Conservation (phyloP, 768 basidiomycete species). For the Psilocybe sp. region DNA sequence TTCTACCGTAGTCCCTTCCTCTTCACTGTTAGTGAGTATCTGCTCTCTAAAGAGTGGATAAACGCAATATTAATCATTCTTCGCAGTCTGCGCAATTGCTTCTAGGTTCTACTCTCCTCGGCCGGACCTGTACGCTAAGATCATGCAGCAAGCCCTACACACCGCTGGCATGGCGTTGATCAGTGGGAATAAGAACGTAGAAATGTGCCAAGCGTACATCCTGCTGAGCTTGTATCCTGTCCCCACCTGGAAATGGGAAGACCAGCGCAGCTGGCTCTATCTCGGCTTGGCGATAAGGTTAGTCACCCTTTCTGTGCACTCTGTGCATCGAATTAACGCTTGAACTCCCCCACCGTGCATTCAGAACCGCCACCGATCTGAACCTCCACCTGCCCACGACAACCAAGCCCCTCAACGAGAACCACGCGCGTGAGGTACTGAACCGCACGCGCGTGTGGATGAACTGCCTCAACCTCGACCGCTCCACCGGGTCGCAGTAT, state of each 20-base stretch:
- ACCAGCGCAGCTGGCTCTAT: slow-evolving; percentile 88
- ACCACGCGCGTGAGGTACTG: slow-evolving; percentile 80
- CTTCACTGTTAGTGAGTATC: slow-evolving; percentile 80
- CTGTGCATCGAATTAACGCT: slow-evolving; percentile 8
- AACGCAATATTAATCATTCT: neutral
- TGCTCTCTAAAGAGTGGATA: neutral
- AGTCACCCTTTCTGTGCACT: slow-evolving; percentile 11
- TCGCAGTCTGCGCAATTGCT: slow-evolving; percentile 79
- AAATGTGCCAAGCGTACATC: slow-evolving; percentile 83
- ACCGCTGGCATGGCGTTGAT: slow-evolving; percentile 78
- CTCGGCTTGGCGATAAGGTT: slow-evolving; percentile 87
- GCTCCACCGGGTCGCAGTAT: slow-evolving; percentile 84
- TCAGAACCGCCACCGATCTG: slow-evolving; percentile 83
- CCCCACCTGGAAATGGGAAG: slow-evolving; percentile 79
- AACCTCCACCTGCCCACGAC: slow-evolving; percentile 80
- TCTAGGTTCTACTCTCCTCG: slow-evolving; percentile 77
- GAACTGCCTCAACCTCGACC: slow-evolving; percentile 88
- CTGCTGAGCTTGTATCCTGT: slow-evolving; percentile 74
- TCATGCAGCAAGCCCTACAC: slow-evolving; percentile 74
- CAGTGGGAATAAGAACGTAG: slow-evolving; percentile 76
- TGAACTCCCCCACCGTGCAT: neutral
- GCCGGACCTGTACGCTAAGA: slow-evolving; percentile 63
- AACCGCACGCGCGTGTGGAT: slow-evolving; percentile 91
- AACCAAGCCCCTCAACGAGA: slow-evolving; percentile 74
- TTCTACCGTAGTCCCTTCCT: slow-evolving; percentile 86